These are phyloP conservation scores for Plasmodium adleri DNA, from an alignment of 169 alveolate genomes.

Conservation along the genomic window DNA sequence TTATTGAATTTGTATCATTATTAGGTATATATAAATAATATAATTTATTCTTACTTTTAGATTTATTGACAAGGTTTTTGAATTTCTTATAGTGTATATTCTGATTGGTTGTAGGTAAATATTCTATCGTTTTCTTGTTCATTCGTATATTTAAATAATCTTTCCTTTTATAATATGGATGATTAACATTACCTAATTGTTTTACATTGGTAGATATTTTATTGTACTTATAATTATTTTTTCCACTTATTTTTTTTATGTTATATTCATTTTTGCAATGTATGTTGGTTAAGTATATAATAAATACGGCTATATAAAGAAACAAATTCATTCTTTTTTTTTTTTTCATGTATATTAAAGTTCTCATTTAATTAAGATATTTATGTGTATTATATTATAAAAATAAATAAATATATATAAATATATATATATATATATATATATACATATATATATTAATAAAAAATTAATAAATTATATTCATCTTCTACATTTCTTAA, in stretches of 20 bases:
- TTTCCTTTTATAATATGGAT: slow-evolving; percentile 29
- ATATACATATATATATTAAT: slow-evolving; percentile 4
- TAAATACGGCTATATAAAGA: slow-evolving; percentile 12
- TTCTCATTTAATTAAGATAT: too few relatives aligned
- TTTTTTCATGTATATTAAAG: background rate
- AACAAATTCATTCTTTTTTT: slow-evolving; percentile 21
- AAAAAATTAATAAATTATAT: too few relatives aligned
- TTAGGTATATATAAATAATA: slow-evolving; percentile 55
- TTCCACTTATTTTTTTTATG: slow-evolving; percentile 14
- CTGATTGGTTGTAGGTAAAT: background rate
- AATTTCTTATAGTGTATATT: slow-evolving; percentile 44
- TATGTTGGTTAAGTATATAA: slow-evolving; percentile 23
- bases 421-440: slow-evolving; percentile 5
- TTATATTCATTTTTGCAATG: slow-evolving; percentile 24
- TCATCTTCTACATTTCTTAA: too few relatives aligned
- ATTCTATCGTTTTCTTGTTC: slow-evolving; percentile 24
- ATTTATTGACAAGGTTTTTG: slow-evolving; percentile 16
- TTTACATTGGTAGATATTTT: slow-evolving; percentile 5
- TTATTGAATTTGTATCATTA: slow-evolving; percentile 5
- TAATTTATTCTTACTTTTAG: slow-evolving; percentile 42
- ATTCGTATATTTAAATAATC: slow-evolving; percentile 35
- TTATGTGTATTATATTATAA: too few relatives aligned
- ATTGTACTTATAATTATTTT: slow-evolving; percentile 7
- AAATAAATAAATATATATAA: background rate
- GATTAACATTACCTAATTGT: slow-evolving; percentile 6